Percentiles rank a stretch among this genome's conserved stretches.
phyloP scores from a whole-genome alignment of 108 stramenopile species.

The Epithemia pelagica region DNA sequence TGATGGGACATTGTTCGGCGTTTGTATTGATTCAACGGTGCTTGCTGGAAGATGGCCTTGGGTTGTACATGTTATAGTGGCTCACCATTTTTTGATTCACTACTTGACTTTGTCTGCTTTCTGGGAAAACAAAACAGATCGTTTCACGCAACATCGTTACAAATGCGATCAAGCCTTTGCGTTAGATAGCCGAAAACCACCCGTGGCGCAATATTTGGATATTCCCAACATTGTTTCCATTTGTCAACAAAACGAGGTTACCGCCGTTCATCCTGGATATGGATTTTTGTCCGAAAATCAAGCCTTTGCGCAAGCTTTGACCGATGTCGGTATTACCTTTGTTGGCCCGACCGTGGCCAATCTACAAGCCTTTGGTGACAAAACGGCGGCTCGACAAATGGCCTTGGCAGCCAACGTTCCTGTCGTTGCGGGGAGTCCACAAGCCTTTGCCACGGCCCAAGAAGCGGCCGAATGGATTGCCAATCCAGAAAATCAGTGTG shows the following conservation, averaged over 20 bases:
- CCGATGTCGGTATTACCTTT: constrained; percentile 76
- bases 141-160: constrained; percentile 95
- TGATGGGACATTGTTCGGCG: not conserved
- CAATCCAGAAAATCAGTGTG: constrained; percentile 74
- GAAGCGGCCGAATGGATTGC: constrained; percentile 77
- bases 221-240: constrained; percentile 75
- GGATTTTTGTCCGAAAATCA: constrained; percentile 86
- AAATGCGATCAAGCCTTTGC: constrained; percentile 90
- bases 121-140: constrained; percentile 25
- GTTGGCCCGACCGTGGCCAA: constrained; percentile 91
- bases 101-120: not conserved
- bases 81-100: not conserved
- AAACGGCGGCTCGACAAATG: constrained; percentile 84
- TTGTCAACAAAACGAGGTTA: constrained; percentile 72
- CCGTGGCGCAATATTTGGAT: constrained; percentile 92
- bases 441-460: constrained; percentile 68
- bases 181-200: constrained; percentile 39
- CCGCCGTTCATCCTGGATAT: constrained; percentile 89
- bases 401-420: constrained; percentile 80
- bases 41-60: too few relatives aligned
- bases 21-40: too few relatives aligned
- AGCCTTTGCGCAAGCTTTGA: constrained; percentile 65
- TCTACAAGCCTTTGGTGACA: constrained; percentile 82
- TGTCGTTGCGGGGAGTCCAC: constrained; percentile 88
- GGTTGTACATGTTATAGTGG: too few relatives aligned